Conservation (phyloP, 169 alveolate species). For the Plasmodium coatneyi region DNA sequence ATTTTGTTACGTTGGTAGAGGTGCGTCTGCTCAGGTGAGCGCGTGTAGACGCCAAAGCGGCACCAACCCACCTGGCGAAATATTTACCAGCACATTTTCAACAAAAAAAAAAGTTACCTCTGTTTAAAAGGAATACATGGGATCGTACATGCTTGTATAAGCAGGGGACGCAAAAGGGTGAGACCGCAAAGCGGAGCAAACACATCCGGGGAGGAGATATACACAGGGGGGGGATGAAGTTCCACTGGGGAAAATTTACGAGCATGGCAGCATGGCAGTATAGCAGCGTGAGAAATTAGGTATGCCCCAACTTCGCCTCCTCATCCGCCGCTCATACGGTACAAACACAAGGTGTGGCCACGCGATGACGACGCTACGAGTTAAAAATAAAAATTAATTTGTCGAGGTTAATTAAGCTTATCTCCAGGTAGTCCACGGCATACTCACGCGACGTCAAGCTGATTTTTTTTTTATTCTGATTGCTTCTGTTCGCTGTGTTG, state of each 20-base stretch:
- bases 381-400: constrained; percentile 60
- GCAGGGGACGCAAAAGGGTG: background rate
- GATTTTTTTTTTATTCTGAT: constrained; percentile 26
- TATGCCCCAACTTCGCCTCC: too few relatives aligned
- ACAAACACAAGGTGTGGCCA: background rate
- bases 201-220: background rate
- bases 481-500: background rate
- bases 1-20: background rate
- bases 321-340: background rate
- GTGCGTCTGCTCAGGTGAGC: background rate
- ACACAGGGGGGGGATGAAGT: background rate
- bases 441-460: constrained; percentile 43
- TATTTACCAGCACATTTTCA: background rate
- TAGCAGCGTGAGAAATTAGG: background rate
- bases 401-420: constrained; percentile 52
- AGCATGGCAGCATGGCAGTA: background rate
- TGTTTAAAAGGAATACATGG: background rate
- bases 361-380: background rate
- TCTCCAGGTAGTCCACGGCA: constrained; percentile 67
- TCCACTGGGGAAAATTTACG: background rate
- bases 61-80: background rate
- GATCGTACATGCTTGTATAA: background rate
- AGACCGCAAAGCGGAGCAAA: too few relatives aligned
- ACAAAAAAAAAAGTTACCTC: background rate
- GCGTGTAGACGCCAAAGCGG: background rate